These are phyloP conservation scores for Cryptococcus amylolentus DNA, from an alignment of 1,284 basidiomycete genomes.

Conservation along the genomic window DNA sequence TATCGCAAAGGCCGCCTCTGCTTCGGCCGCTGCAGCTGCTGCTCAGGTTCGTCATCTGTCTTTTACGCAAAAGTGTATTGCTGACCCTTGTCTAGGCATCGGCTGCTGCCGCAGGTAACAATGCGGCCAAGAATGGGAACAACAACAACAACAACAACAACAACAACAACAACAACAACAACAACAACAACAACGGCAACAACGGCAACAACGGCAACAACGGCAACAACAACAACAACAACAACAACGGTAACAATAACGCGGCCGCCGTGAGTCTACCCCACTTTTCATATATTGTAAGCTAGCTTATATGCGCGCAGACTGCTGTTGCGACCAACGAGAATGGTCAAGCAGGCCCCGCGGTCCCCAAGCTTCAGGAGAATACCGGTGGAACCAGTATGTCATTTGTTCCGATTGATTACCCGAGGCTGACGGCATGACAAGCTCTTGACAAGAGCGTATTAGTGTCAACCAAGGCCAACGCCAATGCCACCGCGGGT, in stretches of 20 bases:
- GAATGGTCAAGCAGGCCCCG: conserved; percentile 15
- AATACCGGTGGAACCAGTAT: conserved; percentile 15
- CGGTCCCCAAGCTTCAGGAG: conserved; percentile 11
- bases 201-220: conserved; percentile 1
- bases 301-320: not conserved
- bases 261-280: not conserved
- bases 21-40: not conserved
- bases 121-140: conserved; percentile 1
- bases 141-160: conserved; percentile 6
- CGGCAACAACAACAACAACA: conserved; percentile 6
- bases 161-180: conserved; percentile 5
- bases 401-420: not conserved
- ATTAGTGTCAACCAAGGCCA: conserved; percentile 18
- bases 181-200: not conserved
- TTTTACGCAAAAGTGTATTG: not conserved
- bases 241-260: conserved; percentile 2
- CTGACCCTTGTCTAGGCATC: not conserved
- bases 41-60: not conserved
- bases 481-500: conserved; percentile 26
- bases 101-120: not conserved
- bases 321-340: conserved; percentile 9
- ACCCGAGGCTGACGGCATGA: not conserved
- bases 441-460: conserved; percentile 22
- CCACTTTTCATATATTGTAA: not conserved
- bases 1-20: too few species aligned